Base-by-base conservation (phyloP, 1,139 yeast species). In the Geotrichum europaeum region DNA sequence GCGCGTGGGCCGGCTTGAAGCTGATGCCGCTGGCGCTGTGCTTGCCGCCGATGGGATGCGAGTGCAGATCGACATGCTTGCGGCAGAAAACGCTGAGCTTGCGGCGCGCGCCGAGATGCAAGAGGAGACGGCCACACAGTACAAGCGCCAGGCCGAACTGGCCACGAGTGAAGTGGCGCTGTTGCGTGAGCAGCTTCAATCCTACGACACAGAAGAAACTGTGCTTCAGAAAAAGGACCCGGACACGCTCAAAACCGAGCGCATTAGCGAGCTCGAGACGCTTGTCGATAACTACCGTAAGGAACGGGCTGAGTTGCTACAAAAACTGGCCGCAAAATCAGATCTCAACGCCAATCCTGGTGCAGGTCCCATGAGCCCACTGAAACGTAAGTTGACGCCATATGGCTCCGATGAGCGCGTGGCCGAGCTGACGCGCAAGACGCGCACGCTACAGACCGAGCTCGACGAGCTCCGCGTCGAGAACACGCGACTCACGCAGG, bases 91-190 rank as follows among this genome's bases (percentile, higher is more conserved):
- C 56, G 74, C 69, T 64, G 76, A 74, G 25, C 63, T 75, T 45
- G 71, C 73, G 40, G 76, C 75, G 45, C 64, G 69, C 65, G 61
- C 69, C 56, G 68, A 65, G 62, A 69, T 67, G 32, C 75, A 73
- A 70, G 72, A 75, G 63, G 75, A 72, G 62, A 60, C 76, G 63
- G 68, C 76, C 63, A 69, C 75, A 60, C 73, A 85, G 64, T 70
- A 84, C 25, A 84, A 84, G 61, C 79, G 82, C 60, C 86, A 84
- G 63, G 79, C 79, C 60, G 70, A 76, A 2, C 74, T 87, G 55
- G 81, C 84, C n/a, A 67, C 74, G n/a, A 83, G 83, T 64, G 95
- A 88, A 68, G 80, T 85, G 34, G 82, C 78, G 60, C 79, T 84
- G 62, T 73, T 88, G 60, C 76, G 90, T 64, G 79, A 78, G 43